Percentiles rank a stretch among this genome's conserved stretches.
These are phyloP conservation scores for Trichoderma reesei DNA, from an alignment of 495 filamentous ascomycete species.

Conservation along the genomic window DNA sequence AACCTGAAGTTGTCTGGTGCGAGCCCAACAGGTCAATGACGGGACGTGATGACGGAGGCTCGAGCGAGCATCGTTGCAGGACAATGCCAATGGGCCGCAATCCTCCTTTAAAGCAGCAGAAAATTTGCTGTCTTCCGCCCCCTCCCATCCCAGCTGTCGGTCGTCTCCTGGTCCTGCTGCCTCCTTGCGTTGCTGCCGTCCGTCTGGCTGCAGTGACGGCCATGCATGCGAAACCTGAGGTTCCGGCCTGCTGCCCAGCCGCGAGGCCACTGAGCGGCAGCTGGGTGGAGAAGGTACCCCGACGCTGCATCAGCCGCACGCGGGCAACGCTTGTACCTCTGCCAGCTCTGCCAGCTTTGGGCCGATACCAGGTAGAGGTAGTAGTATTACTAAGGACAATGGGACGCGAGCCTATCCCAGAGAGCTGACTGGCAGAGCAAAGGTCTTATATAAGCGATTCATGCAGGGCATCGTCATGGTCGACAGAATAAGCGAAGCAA, in stretches of 20 bases:
- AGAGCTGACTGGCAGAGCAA: too few species aligned
- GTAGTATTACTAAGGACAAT: neutral
- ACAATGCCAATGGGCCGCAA: neutral
- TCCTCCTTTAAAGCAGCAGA: neutral
- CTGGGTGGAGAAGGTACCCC: neutral
- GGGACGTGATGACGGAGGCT: too few species aligned
- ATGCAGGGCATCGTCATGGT: too few species aligned
- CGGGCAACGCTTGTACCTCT: neutral
- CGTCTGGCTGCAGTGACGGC: neutral
- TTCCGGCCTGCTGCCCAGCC: neutral
- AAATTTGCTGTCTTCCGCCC: too few species aligned
- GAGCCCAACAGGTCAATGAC: too few species aligned
- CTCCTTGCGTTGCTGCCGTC: neutral
- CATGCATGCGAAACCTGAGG: conserved; percentile 4
- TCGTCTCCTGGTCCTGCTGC: neutral
- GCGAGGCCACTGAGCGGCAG: neutral
- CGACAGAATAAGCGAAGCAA: too few species aligned
- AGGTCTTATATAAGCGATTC: too few species aligned
- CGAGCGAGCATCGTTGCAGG: too few species aligned
- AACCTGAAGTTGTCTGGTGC: too few species aligned
- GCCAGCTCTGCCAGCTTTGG: too few species aligned
- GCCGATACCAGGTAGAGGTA: neutral
- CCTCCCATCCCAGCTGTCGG: too few species aligned
- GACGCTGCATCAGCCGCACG: conserved; percentile 5
- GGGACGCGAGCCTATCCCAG: too few species aligned